phyloP scores from a whole-genome alignment of 2,329 filamentous ascomycete genomes.

The Ceratocystis variospora region DNA sequence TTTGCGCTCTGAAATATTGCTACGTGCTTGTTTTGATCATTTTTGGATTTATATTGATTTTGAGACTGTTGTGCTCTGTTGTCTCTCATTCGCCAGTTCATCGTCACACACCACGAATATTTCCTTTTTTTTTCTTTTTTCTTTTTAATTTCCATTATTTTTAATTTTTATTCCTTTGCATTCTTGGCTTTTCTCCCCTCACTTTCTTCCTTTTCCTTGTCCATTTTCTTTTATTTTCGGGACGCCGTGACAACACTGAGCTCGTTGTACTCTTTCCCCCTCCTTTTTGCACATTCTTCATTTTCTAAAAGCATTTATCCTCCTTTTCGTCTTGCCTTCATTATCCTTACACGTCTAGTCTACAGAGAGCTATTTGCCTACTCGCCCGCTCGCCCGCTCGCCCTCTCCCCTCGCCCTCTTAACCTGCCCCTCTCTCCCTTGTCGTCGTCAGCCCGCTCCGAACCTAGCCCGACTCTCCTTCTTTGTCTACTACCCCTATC shows the following conservation, averaged over 20 bases:
- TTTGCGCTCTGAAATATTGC: neutral
- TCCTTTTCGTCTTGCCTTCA: conserved; percentile 7
- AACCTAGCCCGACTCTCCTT: neutral
- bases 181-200: neutral
- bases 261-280: neutral
- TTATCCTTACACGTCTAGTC: neutral
- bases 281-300: neutral
- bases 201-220: neutral
- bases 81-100: neutral
- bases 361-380: neutral
- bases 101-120: neutral
- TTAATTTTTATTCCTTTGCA: neutral
- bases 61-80: neutral
- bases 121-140: neutral
- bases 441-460: neutral
- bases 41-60: no score
- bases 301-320: neutral
- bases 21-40: no score
- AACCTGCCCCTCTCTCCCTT: neutral
- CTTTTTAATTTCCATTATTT: neutral
- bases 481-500: neutral
- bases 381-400: neutral
- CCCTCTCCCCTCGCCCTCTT: neutral
- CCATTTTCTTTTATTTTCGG: neutral
- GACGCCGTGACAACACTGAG: neutral